Evolutionary conservation across 2,329 filamentous ascomycete species (phyloP), one percentile per base, ranked within the genome.

Genomic region (Penicillium sp.): DNA sequence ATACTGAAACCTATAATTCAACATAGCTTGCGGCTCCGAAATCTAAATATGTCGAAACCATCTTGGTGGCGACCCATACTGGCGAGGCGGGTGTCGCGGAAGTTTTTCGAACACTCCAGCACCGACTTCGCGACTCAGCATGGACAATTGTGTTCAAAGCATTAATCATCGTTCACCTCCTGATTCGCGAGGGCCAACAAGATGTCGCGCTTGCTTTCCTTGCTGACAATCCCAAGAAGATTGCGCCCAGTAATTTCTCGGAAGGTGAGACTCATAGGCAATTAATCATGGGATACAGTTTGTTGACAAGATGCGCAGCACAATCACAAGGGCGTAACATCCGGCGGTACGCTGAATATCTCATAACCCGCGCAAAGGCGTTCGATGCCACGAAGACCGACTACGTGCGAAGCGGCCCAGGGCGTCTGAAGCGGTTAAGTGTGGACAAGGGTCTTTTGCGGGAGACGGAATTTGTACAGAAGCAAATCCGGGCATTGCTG

Each of bases 61-160:
- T 99, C 72, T 85, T 99, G 56, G 84, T 97, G 65, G 93, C 95
- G 62, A 99, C 95, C 37, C 91, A 97, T 77, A 89, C 92, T 22
- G 95, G 93, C 66, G 95, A 99, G 77, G 90, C 91, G 53, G 95
- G 93, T 65, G 91, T 99, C 58, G 93, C 89, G 58, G 95, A 99
- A 79, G 90, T 99, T 70, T 98, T 99, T 75, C 88, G 95, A 59
- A 91, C 92, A 43, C 81, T 99, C 53, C 92, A 96, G 72, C 86
- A 91, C 73, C 87, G 95, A 52, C 78, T 99, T 64, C 89, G 92
- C 73, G 95, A 99, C 75, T 93, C 93, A 65, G 96, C 95, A 82
- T 99, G 95, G 95, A 99, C 95, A n/a, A 92, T 98, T 56, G 93
- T 96, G 63, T 96, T 97, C 87, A 99, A 99, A 81, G 89, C 91